Base-by-base conservation (phyloP, 2,329 filamentous ascomycete species). In the Fusarium poae region DNA sequence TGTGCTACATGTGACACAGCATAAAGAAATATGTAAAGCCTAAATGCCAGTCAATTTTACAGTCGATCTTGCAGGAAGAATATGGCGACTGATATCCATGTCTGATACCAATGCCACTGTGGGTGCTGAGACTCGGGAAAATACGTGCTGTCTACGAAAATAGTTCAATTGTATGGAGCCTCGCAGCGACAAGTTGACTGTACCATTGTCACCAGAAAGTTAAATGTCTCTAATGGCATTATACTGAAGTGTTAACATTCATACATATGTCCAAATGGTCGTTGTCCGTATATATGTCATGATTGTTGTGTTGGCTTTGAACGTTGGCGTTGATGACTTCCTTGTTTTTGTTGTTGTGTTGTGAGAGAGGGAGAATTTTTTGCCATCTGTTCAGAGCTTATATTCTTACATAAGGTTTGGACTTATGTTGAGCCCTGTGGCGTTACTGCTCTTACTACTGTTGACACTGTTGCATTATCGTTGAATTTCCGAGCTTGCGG, bases 221-320 rank as follows among this genome's bases (percentile, higher is more conserved):
- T 23, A 10, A n/a, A 42, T 12, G 12, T 13, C n/a, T 20, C 23
- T 11, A 35, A 10, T 18, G 44, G 13, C 16, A 56, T 45, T 57
- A 45, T 62, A 58, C 54, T 23, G 37, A 21, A 37, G 16, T 25
- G 16, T 18, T 13, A 25, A 50, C 34, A 40, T 53, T n/a, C n/a
- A n/a, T n/a, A n/a, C n/a, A 63, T 62, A 69, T 62, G 62, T 13
- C n/a, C 16, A 34, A n/a, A 37, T 69, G 57, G 49, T 59, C 67
- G 62, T 57, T 35, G 32, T 52, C 45, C n/a, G 21, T 13, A 40
- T 18, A 32, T 16, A 4, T 11, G 20, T 13, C 20, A 21, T 21
- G n/a, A 21, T 29, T n/a, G n/a, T n/a, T n/a, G n/a, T n/a, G n/a
- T n/a, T n/a, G n/a, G n/a, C n/a, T n/a, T n/a, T n/a, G n/a, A n/a